Conservation (phyloP, 225 moss, liverwort and hornwort species). For the Sphagnum tenellum region DNA sequence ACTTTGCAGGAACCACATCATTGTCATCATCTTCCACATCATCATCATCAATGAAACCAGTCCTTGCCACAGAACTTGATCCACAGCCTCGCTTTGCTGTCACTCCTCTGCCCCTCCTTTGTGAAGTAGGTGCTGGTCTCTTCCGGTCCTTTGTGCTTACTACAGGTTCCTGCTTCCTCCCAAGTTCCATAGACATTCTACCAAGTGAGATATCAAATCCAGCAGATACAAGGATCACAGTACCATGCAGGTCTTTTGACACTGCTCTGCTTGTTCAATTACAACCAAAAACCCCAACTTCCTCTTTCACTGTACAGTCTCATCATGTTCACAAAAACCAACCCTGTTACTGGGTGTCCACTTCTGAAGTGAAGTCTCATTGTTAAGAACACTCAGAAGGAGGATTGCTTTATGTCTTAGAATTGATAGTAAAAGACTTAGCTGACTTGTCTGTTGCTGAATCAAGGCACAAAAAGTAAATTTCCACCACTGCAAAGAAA, state of each 20-base stretch:
- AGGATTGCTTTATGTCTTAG: too few species aligned
- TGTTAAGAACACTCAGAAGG: too few species aligned
- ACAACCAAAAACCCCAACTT: too few species aligned
- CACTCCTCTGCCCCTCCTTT: slow-evolving; percentile 31
- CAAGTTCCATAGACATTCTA: not conserved
- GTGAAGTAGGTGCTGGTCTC: slow-evolving; percentile 20
- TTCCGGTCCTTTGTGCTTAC: slow-evolving; percentile 12
- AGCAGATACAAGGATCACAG: too few species aligned
- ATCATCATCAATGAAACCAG: slow-evolving; percentile 41
- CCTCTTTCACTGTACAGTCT: too few species aligned
- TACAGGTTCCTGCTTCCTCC: not conserved
- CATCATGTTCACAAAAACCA: too few species aligned
- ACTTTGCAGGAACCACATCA: slow-evolving; percentile 22
- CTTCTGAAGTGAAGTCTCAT: too few species aligned
- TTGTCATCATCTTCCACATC: slow-evolving; percentile 33
- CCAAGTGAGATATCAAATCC: not conserved
- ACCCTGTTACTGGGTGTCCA: too few species aligned
- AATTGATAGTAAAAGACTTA: too few species aligned
- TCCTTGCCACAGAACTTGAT: slow-evolving; percentile 27
- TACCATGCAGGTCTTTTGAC: not conserved
- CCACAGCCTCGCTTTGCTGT: slow-evolving; percentile 36
- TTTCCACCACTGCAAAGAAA: slow-evolving; percentile 6
- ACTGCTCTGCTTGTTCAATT: not conserved
- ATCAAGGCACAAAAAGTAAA: not conserved
- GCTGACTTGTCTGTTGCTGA: not conserved